Percentiles rank a stretch among this genome's conserved stretches.
Evolutionary conservation across 345 rosid genomes (phyloP).

Genomic region (Gossypium anomalum): DNA sequence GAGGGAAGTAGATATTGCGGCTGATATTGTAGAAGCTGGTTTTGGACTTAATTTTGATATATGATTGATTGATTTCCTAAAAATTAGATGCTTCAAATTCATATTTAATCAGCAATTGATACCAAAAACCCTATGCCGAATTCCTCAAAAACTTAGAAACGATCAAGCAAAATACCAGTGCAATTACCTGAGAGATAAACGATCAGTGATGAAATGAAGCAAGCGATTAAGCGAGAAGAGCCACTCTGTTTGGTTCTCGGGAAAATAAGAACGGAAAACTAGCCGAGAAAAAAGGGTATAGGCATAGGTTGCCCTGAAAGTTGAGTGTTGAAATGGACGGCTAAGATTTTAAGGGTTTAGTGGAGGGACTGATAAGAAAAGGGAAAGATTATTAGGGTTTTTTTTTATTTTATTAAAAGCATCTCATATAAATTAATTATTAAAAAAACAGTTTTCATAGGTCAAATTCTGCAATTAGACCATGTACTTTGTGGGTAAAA

Average conservation of each 20-base stretch:
- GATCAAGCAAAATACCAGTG: neutral
- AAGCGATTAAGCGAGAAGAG: neutral
- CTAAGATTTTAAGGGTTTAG: neutral
- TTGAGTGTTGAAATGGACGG: neutral
- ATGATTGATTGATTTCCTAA: conserved; percentile 31
- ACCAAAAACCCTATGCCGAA: neutral
- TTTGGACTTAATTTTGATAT: conserved; percentile 30
- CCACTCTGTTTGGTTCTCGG: neutral
- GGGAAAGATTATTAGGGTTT: neutral
- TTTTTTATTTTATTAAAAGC: too few species aligned
- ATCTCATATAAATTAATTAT: too few species aligned
- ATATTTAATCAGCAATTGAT: conserved; percentile 5
- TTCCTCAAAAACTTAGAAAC: neutral
- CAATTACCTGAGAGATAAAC: conserved; percentile 12
- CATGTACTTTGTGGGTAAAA: too few species aligned
- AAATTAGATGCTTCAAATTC: conserved; percentile 43
- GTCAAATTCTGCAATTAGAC: too few species aligned
- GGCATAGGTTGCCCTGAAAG: neutral
- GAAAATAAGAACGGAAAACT: neutral
- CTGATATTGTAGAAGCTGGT: conserved; percentile 22
- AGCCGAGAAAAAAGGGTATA: neutral
- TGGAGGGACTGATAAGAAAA: neutral
- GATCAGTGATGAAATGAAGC: neutral
- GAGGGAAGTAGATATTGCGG: conserved; percentile 19
- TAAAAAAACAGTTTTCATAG: too few species aligned